Evolutionary conservation across 371 early-diverging fungal species (phyloP), one percentile per base, ranked within the genome.

Genomic region (Coemansia sp.): DNA sequence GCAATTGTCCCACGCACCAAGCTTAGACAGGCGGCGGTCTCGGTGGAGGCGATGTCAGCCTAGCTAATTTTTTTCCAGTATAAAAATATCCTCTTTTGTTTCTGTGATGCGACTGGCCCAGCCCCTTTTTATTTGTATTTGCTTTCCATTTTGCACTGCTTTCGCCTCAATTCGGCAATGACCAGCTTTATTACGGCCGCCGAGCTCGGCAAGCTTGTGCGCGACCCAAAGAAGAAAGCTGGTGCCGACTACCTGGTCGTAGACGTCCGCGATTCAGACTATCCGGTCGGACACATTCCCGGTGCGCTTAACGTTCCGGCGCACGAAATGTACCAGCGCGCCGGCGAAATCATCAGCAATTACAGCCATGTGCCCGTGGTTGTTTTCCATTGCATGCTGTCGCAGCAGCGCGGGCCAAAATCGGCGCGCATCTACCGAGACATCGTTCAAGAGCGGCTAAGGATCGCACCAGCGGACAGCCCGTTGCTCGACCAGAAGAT

Each of bases 331-430:
- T 63, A 72, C 4, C 86, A 85, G 34, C 56, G 66, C 46, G 81
- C 84, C 0, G 79, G 80, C 2, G 62, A 58, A 0, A 58, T 88
- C 18, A 75, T 87, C 42, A 72, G 74, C 14, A 60, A 84, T 51
- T 86, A 88, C 69, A 46, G 67, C n/a, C 37, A 76, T 11, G 86
- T 90, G 1, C 90, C 90, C 0, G 67, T 74, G 29, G 77, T 94
- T 1, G 82, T 87, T 60, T 93, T 94, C 66, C 94, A 94, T 67
- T 94, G 95, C 66, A 89, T 91, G 4, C 71, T 92, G 31, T 92
- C 93, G 11, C 92, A 93, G 75, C 88, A 88, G 11, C 81, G 89
- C 50, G 91, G 95, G 0, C 95, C 95, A 39, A 92, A 90, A 67
- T 83, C 88, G 33, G 95, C 94, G 2, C 81, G 86, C 39, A 86